These are phyloP conservation scores for Aspergillus fumigatiaffinis DNA, from an alignment of 2,329 filamentous ascomycete species.

Conservation along the genomic window DNA sequence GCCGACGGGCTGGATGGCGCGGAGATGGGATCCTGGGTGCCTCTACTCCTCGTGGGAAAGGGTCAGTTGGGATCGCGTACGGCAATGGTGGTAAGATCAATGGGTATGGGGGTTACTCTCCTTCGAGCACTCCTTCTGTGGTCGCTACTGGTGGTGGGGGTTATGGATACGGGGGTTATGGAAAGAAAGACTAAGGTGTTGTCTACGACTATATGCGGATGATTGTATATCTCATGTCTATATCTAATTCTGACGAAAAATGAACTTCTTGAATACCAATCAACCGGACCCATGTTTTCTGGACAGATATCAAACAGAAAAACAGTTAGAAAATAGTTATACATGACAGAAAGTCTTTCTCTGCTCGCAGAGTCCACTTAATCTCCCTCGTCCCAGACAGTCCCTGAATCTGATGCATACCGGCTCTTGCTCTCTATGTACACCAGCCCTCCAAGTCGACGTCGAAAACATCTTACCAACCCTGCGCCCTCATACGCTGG, in stretches of 20 bases:
- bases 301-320: conserved; percentile 14
- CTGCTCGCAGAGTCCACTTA: background rate
- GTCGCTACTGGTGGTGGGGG: conserved; percentile 16
- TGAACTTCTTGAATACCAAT: background rate
- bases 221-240: conserved; percentile 8
- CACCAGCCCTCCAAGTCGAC: background rate
- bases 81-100: conserved; percentile 50
- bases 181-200: conserved; percentile 39
- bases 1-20: conserved; percentile 28
- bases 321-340: conserved; percentile 10
- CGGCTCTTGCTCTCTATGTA: background rate
- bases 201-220: background rate
- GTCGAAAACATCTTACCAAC: conserved; percentile 33
- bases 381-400: background rate
- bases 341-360: background rate
- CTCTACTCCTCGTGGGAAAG: conserved; percentile 43
- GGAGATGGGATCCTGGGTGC: conserved; percentile 47
- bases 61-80: conserved; percentile 52
- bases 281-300: background rate
- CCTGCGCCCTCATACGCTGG: conserved; percentile 43
- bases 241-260: conserved; percentile 1
- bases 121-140: conserved; percentile 30
- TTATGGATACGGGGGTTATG: conserved; percentile 38
- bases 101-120: conserved; percentile 55
- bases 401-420: background rate